Evolutionary conservation across 1,284 basidiomycete species (phyloP).

Genomic region (Melampsora americana): DNA sequence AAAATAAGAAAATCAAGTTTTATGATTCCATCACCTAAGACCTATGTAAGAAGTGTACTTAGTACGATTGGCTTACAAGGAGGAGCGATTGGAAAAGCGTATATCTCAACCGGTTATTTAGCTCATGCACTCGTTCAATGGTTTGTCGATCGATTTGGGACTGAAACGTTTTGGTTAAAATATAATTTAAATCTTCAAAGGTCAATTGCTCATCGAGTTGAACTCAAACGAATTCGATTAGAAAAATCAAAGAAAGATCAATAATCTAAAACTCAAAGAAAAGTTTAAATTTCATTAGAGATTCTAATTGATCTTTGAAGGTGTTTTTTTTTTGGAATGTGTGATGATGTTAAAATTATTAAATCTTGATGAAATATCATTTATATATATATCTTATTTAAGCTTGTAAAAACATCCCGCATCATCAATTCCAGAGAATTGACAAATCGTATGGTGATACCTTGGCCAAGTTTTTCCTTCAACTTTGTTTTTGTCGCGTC

Average conservation of each 20-base stretch:
- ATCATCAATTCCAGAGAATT: no score
- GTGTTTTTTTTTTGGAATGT: no score
- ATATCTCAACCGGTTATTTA: slow-evolving; percentile 84
- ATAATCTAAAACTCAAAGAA: background rate
- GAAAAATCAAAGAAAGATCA: background rate
- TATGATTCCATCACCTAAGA: slow-evolving; percentile 71
- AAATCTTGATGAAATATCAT: no score
- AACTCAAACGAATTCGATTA: slow-evolving; percentile 10
- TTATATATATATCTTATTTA: no score
- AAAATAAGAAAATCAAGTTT: slow-evolving; percentile 75
- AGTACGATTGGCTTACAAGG: slow-evolving; percentile 71
- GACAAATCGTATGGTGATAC: no score
- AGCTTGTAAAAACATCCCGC: no score
- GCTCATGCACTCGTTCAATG: slow-evolving; percentile 81
- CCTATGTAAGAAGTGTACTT: slow-evolving; percentile 75
- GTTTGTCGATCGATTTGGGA: slow-evolving; percentile 63
- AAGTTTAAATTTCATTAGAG: no score
- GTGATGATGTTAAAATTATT: no score
- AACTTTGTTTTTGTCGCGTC: no score
- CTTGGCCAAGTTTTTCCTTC: no score
- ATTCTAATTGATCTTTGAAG: no score
- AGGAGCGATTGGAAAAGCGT: slow-evolving; percentile 74
- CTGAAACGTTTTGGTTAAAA: slow-evolving; percentile 33
- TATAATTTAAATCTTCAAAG: slow-evolving; percentile 27
- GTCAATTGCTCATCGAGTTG: slow-evolving; percentile 4